A percentile compares a stretch with the other conserved stretches of the same genome.
Evolutionary conservation across 257 asterid genomes (phyloP).

Genomic region (Vinca minor): DNA sequence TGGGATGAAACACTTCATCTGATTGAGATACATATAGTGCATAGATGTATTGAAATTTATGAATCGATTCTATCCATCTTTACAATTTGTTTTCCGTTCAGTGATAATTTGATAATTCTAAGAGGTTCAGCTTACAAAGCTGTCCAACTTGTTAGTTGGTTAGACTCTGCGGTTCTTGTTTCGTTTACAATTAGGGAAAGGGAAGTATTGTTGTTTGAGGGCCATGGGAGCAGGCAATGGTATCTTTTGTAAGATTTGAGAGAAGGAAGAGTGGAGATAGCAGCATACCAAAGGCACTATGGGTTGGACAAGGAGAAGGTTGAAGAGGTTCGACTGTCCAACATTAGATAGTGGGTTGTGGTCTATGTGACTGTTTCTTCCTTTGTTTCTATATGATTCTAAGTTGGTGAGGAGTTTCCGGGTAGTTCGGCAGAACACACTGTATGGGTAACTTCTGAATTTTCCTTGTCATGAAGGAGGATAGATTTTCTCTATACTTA

Average conservation of each 20-base stretch:
- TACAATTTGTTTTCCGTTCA: not conserved
- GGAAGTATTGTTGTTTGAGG: not conserved
- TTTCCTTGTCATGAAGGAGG: not conserved
- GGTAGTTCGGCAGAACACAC: not conserved
- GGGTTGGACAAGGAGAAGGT: not conserved
- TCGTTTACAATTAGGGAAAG: too few relatives aligned
- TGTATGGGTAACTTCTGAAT: not conserved
- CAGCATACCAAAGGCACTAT: not conserved
- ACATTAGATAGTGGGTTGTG: not conserved
- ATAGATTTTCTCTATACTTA: too few relatives aligned
- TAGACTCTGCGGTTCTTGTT: not conserved
- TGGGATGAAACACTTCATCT: not conserved
- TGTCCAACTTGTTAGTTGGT: not conserved
- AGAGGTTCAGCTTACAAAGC: not conserved
- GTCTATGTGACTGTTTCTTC: not conserved
- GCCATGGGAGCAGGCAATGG: not conserved
- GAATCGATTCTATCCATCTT: not conserved
- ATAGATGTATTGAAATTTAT: not conserved
- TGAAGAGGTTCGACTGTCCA: not conserved
- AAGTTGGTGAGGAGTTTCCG: not conserved
- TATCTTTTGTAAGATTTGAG: not conserved
- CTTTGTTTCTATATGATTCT: not conserved
- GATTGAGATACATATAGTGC: not conserved
- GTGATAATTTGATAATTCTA: not conserved
- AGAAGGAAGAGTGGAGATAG: not conserved